A percentile compares a stretch with the other conserved stretches of the same genome.
These are phyloP conservation scores for Pisolithus orientalis DNA, from an alignment of 768 basidiomycete genomes.

Conservation along the genomic window DNA sequence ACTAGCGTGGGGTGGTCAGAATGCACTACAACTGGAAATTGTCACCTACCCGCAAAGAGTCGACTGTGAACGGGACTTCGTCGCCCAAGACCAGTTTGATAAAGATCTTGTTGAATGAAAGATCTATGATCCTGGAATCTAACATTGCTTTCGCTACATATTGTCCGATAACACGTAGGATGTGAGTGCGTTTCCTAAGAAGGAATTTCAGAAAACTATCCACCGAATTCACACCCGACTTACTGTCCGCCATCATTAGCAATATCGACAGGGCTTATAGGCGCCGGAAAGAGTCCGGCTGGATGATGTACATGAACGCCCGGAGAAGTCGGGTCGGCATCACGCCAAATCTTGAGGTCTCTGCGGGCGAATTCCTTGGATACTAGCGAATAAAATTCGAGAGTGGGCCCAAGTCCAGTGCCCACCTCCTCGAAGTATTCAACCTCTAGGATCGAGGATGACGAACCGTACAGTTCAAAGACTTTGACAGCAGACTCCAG, in stretches of 20 bases:
- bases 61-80: constrained; percentile 74
- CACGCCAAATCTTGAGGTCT: constrained; percentile 88
- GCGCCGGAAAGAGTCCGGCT: constrained; percentile 82
- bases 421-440: constrained; percentile 99
- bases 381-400: constrained; percentile 98
- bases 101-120: constrained; percentile 94
- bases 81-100: constrained; percentile 85
- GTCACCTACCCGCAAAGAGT: constrained; percentile 68
- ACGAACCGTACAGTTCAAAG: constrained; percentile 93
- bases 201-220: constrained; percentile 1
- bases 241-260: constrained; percentile 71
- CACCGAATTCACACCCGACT: constrained; percentile 22
- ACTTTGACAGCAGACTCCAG: constrained; percentile 95
- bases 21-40: neutral
- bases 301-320: constrained; percentile 80
- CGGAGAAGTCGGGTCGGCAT: constrained; percentile 58
- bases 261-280: constrained; percentile 64
- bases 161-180: constrained; percentile 88
- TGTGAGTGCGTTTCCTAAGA: constrained; percentile 72
- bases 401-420: constrained; percentile 92
- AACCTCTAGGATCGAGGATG: constrained; percentile 89
- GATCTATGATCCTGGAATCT: constrained; percentile 95
- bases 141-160: constrained; percentile 96
- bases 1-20: constrained; percentile 35
- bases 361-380: constrained; percentile 91